phyloP scores from a whole-genome alignment of 257 asterid genomes.

The Gynochthodes officinalis region DNA sequence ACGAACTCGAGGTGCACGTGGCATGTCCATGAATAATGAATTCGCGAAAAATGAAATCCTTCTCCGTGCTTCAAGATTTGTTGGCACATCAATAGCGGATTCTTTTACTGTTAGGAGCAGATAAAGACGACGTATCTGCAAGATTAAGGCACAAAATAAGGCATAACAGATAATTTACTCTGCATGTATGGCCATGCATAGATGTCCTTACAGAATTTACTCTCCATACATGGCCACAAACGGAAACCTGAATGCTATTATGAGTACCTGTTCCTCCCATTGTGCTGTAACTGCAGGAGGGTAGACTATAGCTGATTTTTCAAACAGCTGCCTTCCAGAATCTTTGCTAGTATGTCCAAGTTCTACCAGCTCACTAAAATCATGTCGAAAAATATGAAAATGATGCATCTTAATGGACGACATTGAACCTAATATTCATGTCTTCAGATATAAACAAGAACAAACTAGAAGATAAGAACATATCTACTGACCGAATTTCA shows the following conservation, averaged over 20 bases:
- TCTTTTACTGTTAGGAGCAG: slow-evolving; percentile 94
- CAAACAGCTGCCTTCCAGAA: slow-evolving; percentile 83
- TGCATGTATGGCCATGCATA: background rate
- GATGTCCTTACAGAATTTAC: background rate
- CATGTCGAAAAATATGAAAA: slow-evolving; percentile 20
- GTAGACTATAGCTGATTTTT: slow-evolving; percentile 57
- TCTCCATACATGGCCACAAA: background rate
- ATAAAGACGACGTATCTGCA: slow-evolving; percentile 88
- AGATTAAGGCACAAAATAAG: slow-evolving; percentile 16
- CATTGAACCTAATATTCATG: background rate
- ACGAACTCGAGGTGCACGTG: slow-evolving; percentile 94
- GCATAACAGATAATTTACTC: background rate
- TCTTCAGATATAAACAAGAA: background rate
- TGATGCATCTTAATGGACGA: background rate
- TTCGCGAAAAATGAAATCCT: slow-evolving; percentile 91
- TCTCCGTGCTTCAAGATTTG: slow-evolving; percentile 93
- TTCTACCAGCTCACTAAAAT: slow-evolving; percentile 75
- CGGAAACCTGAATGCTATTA: background rate
- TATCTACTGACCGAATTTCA: slow-evolving; percentile 71
- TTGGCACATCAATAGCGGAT: slow-evolving; percentile 89
- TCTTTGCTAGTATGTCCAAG: slow-evolving; percentile 80
- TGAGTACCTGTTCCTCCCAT: slow-evolving; percentile 91
- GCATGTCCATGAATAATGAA: slow-evolving; percentile 97
- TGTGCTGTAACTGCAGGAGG: slow-evolving; percentile 89
- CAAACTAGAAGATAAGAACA: background rate